Conservation (phyloP, 306 rosid genomes). For the Medicago lupulina region DNA sequence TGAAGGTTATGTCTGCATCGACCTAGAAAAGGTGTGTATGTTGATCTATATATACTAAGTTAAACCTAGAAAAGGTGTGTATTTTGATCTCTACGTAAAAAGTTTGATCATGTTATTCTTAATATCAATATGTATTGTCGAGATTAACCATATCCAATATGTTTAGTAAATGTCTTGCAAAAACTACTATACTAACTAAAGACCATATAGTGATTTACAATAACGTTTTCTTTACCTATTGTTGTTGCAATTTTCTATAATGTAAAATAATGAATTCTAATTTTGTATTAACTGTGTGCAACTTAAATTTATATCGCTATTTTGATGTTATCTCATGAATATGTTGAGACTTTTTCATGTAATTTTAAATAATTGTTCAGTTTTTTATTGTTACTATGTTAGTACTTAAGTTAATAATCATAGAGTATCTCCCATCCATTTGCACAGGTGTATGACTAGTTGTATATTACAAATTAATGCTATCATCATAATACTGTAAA, state of each 20-base stretch:
- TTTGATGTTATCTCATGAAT: not conserved
- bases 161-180: not conserved
- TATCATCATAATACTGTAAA: not conserved
- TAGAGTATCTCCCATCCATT: not conserved
- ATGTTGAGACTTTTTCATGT: not conserved
- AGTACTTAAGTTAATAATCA: not conserved
- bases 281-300: not conserved
- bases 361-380: not conserved
- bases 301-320: not conserved
- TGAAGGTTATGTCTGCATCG: not conserved
- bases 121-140: not conserved
- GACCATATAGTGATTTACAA: not conserved
- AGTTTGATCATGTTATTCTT: not conserved
- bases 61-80: no score
- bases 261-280: not conserved
- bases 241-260: not conserved
- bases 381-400: not conserved
- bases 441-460: not conserved
- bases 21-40: not conserved
- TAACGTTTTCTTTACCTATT: not conserved
- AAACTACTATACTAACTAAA: not conserved
- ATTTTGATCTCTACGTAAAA: no score
- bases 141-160: not conserved
- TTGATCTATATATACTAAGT: not conserved
- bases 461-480: constrained; percentile 9